phyloP scores from a whole-genome alignment of 2,329 filamentous ascomycete species.

The Lecanoromycetidae sp. region DNA sequence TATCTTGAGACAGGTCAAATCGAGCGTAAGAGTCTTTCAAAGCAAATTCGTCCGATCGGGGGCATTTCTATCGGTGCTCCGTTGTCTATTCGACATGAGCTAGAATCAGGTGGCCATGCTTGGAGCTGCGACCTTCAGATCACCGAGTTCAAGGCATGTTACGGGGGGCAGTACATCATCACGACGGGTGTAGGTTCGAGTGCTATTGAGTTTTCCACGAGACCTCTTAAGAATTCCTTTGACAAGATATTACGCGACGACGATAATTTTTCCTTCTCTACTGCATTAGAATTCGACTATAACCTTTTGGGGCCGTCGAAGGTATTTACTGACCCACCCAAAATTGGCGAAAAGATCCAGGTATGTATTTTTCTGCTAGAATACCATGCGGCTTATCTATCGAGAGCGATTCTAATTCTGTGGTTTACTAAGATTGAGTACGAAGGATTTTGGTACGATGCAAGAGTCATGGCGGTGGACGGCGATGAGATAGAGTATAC shows the following conservation, averaged over 20 bases:
- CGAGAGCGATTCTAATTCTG: conserved; percentile 14
- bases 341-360: conserved; percentile 17
- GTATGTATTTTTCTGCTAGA: conserved; percentile 16
- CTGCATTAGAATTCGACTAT: conserved; percentile 15
- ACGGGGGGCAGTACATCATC: conserved; percentile 16
- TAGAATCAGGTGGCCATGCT: conserved; percentile 17
- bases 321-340: conserved; percentile 14
- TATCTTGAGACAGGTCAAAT: conserved; percentile 17
- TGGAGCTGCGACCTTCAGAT: conserved; percentile 16
- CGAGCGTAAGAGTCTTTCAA: conserved; percentile 16
- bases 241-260: conserved; percentile 18
- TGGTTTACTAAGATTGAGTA: conserved; percentile 15
- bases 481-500: conserved; percentile 18
- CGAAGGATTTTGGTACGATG: conserved; percentile 17
- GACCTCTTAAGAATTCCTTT: conserved; percentile 17
- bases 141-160: conserved; percentile 18
- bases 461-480: conserved; percentile 16
- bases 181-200: conserved; percentile 14
- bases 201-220: conserved; percentile 17
- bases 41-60: conserved; percentile 17
- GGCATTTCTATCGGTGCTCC: conserved; percentile 17
- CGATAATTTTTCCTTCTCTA: conserved; percentile 15
- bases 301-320: conserved; percentile 17
- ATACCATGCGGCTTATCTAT: conserved; percentile 15
- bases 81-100: conserved; percentile 18